These are phyloP conservation scores for Erodium moschatum DNA, from an alignment of 441 rosid genomes.

Conservation along the genomic window DNA sequence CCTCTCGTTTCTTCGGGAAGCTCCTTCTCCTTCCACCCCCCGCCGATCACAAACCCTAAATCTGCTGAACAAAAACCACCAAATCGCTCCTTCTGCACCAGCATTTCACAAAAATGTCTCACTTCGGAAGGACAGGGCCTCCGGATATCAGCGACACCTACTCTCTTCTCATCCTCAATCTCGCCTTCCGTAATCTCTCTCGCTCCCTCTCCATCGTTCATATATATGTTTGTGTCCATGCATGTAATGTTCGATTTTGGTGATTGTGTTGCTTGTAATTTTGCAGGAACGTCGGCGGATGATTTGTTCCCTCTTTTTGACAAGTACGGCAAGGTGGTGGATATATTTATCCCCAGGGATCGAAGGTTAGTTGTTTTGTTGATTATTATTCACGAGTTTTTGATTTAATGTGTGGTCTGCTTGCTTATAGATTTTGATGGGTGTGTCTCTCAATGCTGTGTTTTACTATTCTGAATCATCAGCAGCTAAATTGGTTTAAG, in stretches of 20 bases:
- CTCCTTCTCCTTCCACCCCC: background rate
- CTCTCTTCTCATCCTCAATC: constrained; percentile 92
- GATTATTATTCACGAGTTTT: background rate
- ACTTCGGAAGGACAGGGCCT: constrained; percentile 94
- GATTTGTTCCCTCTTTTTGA: constrained; percentile 63
- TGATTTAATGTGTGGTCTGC: too few species aligned
- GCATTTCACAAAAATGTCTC: constrained; percentile 49
- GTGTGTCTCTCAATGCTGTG: background rate
- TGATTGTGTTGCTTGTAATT: constrained; percentile 8
- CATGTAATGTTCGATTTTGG: background rate
- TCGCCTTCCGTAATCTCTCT: constrained; percentile 54
- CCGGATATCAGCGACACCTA: constrained; percentile 88
- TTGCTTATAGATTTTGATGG: too few species aligned
- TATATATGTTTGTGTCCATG: background rate
- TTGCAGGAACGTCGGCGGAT: constrained; percentile 57
- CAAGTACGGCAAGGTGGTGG: constrained; percentile 70
- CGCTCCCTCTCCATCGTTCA: background rate
- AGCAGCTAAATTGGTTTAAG: background rate
- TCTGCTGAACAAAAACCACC: background rate
- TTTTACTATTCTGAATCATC: background rate
- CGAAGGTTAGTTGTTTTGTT: constrained; percentile 34
- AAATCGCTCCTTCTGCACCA: constrained; percentile 5
- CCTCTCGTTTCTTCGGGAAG: background rate
- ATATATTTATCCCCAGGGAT: constrained; percentile 62
- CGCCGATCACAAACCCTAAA: constrained; percentile 6